Base-by-base conservation (phyloP, 768 basidiomycete genomes). In the Amanita inopinata region DNA sequence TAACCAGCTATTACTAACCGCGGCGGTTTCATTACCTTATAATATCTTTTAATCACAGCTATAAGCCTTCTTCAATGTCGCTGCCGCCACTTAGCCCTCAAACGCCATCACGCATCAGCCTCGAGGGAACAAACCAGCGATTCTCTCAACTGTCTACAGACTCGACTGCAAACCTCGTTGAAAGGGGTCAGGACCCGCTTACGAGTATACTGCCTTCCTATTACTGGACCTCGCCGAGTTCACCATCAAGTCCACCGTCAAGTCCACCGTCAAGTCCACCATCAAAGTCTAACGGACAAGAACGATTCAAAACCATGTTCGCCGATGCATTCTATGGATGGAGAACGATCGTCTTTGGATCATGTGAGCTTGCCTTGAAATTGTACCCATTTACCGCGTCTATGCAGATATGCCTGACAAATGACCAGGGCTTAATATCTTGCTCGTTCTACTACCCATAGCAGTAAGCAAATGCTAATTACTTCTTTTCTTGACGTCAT, bases 371-470 rank as follows among this genome's bases (percentile, higher is more conserved):
- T 8, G 5, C 18, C 14, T 1, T 55, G 12, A 50, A 24, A 20
- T 40, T 17, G 14, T 11, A 14, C 4, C 12, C 32, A 28, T 27
- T 44, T 18, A 45, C 33, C 5, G 7, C 18, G 18, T 10, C 35
- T 33, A 14, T 6, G 33, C 11, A 39, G 42, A 43, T 11, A 35
- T 38, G n/a, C n/a, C n/a, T n/a, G n/a, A n/a, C n/a, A n/a, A n/a
- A 15, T 33, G 14, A 38, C 6, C 41, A 87, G 83, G 83, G 82
- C 56, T 88, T 28, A 87, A 88, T 50, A 20, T 83, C 43, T 62
- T 85, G 19, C 60, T 87, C 5, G 44, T 82, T 12, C 63, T 80
- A 39, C 69, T 88, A 20, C 85, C 85, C 8, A 64, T 75, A 25
- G 70, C 84, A n/a, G 83, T 84, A 49, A 46, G 76, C n/a, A n/a